Base-by-base conservation (phyloP, 768 basidiomycete genomes). In the Pleurotus giganteus region DNA sequence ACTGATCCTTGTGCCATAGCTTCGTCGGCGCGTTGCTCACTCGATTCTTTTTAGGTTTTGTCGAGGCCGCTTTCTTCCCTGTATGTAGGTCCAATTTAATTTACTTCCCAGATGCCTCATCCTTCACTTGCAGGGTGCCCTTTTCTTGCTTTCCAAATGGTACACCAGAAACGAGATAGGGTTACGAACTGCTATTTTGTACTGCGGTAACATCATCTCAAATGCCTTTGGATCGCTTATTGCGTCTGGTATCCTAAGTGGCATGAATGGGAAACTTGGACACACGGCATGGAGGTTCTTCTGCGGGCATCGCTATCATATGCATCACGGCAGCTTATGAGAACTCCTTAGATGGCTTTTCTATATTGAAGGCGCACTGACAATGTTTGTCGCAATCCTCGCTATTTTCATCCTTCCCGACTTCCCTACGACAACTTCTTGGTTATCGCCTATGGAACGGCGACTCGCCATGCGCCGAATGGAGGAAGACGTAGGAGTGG, bases 171-270 rank as follows among this genome's bases (percentile, higher is more conserved):
- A 77, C 37, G 91, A 94, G 67, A 73, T 94, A 28, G 91, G 88
- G 13, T 71, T 85, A 45, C 78, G 90, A 49, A 89, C 83, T 8
- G 89, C 89, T 3, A 67, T 89, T 37, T 74, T 93, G 17, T 82
- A 79, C 34, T 89, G 86, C 60, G 92, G 92, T 5, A 86, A 80
- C 63, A 76, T 94, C 21, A 84, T 93, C 57, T 87, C 85, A 55
- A 95, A 94, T 69, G 92, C 90, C 0, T 93, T 94, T 63, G 91
- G 92, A 1, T 77, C 89, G 1, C 74, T 95, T 13, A 81, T 94
- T 53, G 91, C 91, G 5, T 89, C 89, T 26, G 89, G 81, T 0
- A 89, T 94, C 50, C 76, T 95, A 41, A 77, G 80, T 57, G 74
- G 75, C 8, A 89, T 94, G 89, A 76, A 91, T 28, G 89, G 88